A percentile compares a stretch with the other conserved stretches of the same genome.
These are phyloP conservation scores for Boletus austroedulis DNA, from an alignment of 1,284 basidiomycete species.

Conservation along the genomic window DNA sequence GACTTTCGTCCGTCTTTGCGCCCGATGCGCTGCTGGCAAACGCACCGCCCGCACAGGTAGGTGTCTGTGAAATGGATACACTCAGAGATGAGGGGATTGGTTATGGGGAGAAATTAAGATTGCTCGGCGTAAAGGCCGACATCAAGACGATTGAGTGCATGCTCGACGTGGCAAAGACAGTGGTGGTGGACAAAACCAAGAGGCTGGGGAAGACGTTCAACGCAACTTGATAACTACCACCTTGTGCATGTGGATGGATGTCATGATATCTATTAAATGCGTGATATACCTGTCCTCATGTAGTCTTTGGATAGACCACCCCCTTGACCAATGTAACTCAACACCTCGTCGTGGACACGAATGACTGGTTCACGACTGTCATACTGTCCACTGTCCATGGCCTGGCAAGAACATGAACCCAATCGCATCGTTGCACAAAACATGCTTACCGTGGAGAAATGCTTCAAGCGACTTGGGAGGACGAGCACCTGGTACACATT, in stretches of 20 bases:
- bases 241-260: background rate
- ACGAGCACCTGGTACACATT: constrained; percentile 73
- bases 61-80: constrained; percentile 64
- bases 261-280: constrained; percentile 19
- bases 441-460: constrained; percentile 71
- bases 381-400: constrained; percentile 71
- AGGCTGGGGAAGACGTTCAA: constrained; percentile 48
- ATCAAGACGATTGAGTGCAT: constrained; percentile 56
- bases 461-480: constrained; percentile 81
- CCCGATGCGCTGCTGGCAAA: constrained; percentile 51
- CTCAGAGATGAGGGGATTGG: constrained; percentile 63
- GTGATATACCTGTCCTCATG: constrained; percentile 36
- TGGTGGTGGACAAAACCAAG: constrained; percentile 53
- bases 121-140: constrained; percentile 54
- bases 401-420: constrained; percentile 36
- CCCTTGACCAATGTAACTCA: constrained; percentile 39
- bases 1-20: constrained; percentile 68
- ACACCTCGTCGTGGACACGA: constrained; percentile 52
- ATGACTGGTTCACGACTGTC: constrained; percentile 70
- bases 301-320: constrained; percentile 37
- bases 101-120: constrained; percentile 59
- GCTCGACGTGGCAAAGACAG: constrained; percentile 47
- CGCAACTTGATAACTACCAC: background rate
- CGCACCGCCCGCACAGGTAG: constrained; percentile 60
- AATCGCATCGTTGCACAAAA: background rate